Percentiles rank a stretch among this genome's conserved stretches.
phyloP scores from a whole-genome alignment of 2,329 filamentous ascomycete species.

The Botrytis aclada region DNA sequence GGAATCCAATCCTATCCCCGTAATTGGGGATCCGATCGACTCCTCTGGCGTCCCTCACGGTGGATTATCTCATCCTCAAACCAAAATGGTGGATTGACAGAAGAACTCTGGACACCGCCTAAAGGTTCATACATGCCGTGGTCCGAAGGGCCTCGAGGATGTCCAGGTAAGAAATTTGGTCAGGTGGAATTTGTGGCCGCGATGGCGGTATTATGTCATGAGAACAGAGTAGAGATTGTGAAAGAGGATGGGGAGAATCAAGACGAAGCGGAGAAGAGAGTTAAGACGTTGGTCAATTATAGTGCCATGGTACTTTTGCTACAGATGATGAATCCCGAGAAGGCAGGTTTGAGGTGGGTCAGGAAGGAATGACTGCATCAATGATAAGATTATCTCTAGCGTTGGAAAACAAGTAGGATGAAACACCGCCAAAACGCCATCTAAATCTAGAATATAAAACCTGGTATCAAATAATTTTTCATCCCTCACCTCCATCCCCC shows the following conservation, averaged over 20 bases:
- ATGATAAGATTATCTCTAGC: background rate
- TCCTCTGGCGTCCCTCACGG: background rate
- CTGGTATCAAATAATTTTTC: background rate
- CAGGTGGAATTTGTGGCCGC: background rate
- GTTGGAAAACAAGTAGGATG: fast-evolving
- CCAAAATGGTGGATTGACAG: background rate
- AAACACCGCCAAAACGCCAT: background rate
- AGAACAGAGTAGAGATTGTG: background rate
- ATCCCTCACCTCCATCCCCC: too few species aligned
- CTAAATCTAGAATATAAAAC: background rate
- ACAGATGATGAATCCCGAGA: background rate
- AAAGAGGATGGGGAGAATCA: background rate
- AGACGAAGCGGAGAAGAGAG: background rate
- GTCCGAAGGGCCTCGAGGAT: background rate
- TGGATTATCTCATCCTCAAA: background rate
- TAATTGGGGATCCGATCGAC: background rate
- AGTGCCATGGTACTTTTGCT: background rate
- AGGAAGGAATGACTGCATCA: background rate
- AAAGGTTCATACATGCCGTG: background rate
- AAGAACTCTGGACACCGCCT: background rate
- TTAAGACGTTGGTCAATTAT: background rate
- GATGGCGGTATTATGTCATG: background rate
- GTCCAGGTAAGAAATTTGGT: background rate
- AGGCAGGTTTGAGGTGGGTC: background rate
- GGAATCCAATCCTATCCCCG: background rate